Evolutionary conservation across 2,329 filamentous ascomycete species (phyloP).

Genomic region (Pestalotiopsis sp.): DNA sequence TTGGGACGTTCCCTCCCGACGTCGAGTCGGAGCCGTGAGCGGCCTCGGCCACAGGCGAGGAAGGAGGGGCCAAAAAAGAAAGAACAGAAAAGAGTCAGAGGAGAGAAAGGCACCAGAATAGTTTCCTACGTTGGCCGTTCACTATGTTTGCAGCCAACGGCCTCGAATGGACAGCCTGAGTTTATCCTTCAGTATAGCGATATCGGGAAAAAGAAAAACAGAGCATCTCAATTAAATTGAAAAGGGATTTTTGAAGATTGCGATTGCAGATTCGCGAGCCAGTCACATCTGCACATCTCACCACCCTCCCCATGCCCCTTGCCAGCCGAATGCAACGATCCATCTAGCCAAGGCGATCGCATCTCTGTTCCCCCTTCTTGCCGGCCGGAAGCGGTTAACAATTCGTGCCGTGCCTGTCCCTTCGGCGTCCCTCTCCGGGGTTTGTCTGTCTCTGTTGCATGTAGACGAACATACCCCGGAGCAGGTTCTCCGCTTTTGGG

Average conservation of each 20-base stretch:
- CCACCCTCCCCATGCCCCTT: neutral
- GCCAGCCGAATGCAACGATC: neutral
- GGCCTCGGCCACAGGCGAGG: too few relatives aligned
- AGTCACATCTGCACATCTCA: neutral
- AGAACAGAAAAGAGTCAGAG: neutral
- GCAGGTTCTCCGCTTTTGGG: neutral
- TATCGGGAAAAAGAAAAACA: too few relatives aligned
- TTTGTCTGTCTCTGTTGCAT: neutral
- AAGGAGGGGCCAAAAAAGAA: neutral
- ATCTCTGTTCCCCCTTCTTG: neutral
- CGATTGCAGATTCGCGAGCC: neutral
- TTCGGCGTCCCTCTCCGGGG: too few relatives aligned
- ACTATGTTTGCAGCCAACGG: too few relatives aligned
- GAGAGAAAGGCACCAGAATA: too few relatives aligned
- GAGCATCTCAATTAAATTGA: neutral
- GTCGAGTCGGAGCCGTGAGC: constrained; percentile 35
- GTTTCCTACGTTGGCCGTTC: too few relatives aligned
- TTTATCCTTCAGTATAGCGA: too few relatives aligned
- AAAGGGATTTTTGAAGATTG: neutral
- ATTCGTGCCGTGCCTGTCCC: too few relatives aligned
- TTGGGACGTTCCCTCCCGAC: constrained; percentile 38
- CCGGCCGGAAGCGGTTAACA: too few relatives aligned
- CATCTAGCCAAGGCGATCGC: neutral
- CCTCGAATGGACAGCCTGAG: too few relatives aligned
- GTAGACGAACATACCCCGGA: neutral